Percentiles rank a stretch among this genome's conserved stretches.
These are phyloP conservation scores for Aspergillus baeticus DNA, from an alignment of 495 filamentous ascomycete species.

Conservation along the genomic window DNA sequence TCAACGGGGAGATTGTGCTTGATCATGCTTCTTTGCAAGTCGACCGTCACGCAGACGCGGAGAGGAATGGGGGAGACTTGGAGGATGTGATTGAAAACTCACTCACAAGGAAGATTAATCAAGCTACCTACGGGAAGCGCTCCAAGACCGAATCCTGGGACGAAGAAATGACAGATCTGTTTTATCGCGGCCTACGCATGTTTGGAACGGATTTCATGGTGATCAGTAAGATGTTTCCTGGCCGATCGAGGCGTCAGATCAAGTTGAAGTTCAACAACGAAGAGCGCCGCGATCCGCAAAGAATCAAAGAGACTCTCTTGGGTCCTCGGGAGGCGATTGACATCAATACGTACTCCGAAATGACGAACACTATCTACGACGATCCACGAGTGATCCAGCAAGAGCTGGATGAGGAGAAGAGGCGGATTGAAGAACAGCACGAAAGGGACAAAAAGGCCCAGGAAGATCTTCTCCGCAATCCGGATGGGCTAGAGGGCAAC, in stretches of 20 bases:
- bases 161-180: constrained; percentile 72
- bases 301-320: constrained; percentile 67
- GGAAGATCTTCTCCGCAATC: constrained; percentile 50
- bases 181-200: constrained; percentile 79
- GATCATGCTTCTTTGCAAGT: constrained; percentile 76
- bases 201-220: constrained; percentile 94
- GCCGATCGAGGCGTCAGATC: constrained; percentile 71
- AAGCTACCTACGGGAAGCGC: constrained; percentile 67
- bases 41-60: constrained; percentile 71
- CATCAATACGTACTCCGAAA: constrained; percentile 63
- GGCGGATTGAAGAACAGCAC: constrained; percentile 62
- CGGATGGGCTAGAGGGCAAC: constrained; percentile 35
- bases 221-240: constrained; percentile 79
- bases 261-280: constrained; percentile 94
- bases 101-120: constrained; percentile 74
- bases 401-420: constrained; percentile 71
- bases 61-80: constrained; percentile 55
- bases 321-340: constrained; percentile 59
- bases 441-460: constrained; percentile 56
- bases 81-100: constrained; percentile 73
- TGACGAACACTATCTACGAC: constrained; percentile 56
- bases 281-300: constrained; percentile 69
- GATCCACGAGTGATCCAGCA: constrained; percentile 56
- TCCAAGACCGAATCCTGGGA: constrained; percentile 75
- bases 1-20: constrained; percentile 82